A percentile compares a stretch with the other conserved stretches of the same genome.
Evolutionary conservation across 1,284 basidiomycete species (phyloP).

Genomic region (Serendipita sp.): DNA sequence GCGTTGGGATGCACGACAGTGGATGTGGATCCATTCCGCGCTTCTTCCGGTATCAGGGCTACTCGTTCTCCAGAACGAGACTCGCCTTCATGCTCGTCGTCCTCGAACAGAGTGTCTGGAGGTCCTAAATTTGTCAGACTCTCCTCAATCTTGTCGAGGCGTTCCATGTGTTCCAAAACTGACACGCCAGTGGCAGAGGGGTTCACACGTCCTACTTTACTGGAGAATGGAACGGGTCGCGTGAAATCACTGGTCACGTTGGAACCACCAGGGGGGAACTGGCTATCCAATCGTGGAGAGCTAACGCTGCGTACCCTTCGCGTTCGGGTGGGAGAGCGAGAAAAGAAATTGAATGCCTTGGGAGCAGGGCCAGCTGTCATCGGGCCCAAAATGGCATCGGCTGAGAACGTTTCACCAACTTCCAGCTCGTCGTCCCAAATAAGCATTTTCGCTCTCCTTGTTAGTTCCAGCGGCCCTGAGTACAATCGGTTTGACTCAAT

Average conservation of each 20-base stretch:
- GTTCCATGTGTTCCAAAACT: slow-evolving; percentile 66
- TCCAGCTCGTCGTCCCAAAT: slow-evolving; percentile 80
- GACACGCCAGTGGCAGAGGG: slow-evolving; percentile 70
- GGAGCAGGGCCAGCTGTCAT: slow-evolving; percentile 7
- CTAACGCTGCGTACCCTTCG: slow-evolving; percentile 16
- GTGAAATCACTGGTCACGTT: slow-evolving; percentile 44
- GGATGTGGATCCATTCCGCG: slow-evolving; percentile 21
- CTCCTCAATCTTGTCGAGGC: slow-evolving; percentile 65
- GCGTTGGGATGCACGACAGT: background rate
- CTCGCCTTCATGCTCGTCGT: slow-evolving; percentile 28
- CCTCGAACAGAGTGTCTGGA: slow-evolving; percentile 33
- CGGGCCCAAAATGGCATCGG: slow-evolving; percentile 30
- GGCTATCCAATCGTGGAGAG: slow-evolving; percentile 22
- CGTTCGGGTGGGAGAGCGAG: slow-evolving; percentile 39
- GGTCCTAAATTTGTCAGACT: slow-evolving; percentile 54
- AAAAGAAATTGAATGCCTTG: slow-evolving; percentile 19
- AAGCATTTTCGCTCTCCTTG: slow-evolving; percentile 58
- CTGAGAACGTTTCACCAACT: slow-evolving; percentile 27
- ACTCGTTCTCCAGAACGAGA: slow-evolving; percentile 2
- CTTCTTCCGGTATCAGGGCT: slow-evolving; percentile 12
- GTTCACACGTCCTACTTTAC: slow-evolving; percentile 58
- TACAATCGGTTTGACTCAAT: slow-evolving; percentile 13
- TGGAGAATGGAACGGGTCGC: slow-evolving; percentile 61
- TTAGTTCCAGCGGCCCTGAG: slow-evolving; percentile 68
- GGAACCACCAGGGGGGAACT: slow-evolving; percentile 55